Percentiles rank a stretch among this genome's conserved stretches.
Conservation (phyloP, 139 green algal genomes). For the Astrephomene gubernaculifera region DNA sequence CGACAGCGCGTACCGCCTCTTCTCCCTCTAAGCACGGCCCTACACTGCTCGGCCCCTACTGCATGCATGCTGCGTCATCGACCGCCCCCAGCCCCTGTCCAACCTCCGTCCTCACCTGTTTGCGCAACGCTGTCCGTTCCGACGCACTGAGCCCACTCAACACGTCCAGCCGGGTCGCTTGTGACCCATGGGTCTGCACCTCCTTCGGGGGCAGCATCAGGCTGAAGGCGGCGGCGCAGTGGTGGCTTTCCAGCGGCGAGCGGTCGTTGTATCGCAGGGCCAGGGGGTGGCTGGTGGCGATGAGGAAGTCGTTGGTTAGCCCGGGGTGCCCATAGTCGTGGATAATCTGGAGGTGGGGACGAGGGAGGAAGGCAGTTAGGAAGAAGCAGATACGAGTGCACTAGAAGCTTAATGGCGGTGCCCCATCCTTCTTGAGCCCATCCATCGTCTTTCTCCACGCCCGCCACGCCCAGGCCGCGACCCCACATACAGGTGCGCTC, state of each 20-base stretch:
- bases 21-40: background rate
- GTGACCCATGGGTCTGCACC: too few relatives aligned
- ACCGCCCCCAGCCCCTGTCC: background rate
- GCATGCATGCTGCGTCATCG: background rate
- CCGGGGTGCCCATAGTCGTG: slow-evolving; percentile 52
- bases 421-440: background rate
- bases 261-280: slow-evolving; percentile 60
- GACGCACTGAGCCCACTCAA: background rate
- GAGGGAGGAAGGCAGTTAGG: background rate
- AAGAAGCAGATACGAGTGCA: background rate
- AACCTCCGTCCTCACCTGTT: slow-evolving; percentile 6
- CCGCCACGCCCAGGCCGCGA: too few relatives aligned
- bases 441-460: background rate
- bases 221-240: slow-evolving; percentile 30
- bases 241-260: slow-evolving; percentile 55
- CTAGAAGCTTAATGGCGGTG: background rate
- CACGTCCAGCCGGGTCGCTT: slow-evolving; percentile 37
- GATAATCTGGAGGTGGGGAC: slow-evolving; percentile 25
- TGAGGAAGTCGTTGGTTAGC: slow-evolving; percentile 60
- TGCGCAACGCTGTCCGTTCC: slow-evolving; percentile 25
- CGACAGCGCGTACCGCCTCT: background rate
- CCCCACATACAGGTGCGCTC: too few relatives aligned
- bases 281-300: slow-evolving; percentile 40
- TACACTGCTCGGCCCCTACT: background rate
- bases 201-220: slow-evolving; percentile 33